Percentiles rank a stretch among this genome's conserved stretches.
phyloP scores from a whole-genome alignment of 345 rosid species.

The Linum tenue region DNA sequence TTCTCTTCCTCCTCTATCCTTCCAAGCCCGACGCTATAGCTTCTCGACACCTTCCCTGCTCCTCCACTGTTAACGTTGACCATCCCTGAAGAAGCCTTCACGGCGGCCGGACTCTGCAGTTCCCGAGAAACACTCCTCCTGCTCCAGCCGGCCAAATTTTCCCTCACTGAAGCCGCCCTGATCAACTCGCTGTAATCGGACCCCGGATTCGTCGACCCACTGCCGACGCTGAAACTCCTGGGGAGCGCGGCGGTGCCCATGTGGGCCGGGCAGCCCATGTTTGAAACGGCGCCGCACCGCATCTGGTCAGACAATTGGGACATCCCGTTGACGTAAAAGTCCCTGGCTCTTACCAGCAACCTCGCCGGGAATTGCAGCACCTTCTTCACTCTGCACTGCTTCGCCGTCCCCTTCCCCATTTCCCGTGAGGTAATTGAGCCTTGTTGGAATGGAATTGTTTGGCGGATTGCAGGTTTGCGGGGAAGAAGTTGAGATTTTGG shows the following conservation, averaged over 20 bases:
- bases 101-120: background rate
- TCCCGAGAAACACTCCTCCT: background rate
- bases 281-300: background rate
- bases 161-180: background rate
- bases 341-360: background rate
- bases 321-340: background rate
- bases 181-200: too few relatives aligned
- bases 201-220: background rate
- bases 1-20: background rate
- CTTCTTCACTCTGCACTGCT: background rate
- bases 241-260: background rate
- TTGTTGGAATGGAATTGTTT: too few relatives aligned
- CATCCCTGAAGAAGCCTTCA: background rate
- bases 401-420: background rate
- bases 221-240: background rate
- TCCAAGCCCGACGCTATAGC: background rate
- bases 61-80: too few relatives aligned
- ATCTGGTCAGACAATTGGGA: background rate
- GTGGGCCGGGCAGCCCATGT: background rate
- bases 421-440: too few relatives aligned
- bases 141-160: background rate
- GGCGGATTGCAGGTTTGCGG: too few relatives aligned
- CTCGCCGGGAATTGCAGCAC: background rate
- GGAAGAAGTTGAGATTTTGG: too few relatives aligned
- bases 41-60: background rate